A percentile compares a stretch with the other conserved stretches of the same genome.
Evolutionary conservation across 495 filamentous ascomycete genomes (phyloP).

Genomic region (Penicillium goetzii): DNA sequence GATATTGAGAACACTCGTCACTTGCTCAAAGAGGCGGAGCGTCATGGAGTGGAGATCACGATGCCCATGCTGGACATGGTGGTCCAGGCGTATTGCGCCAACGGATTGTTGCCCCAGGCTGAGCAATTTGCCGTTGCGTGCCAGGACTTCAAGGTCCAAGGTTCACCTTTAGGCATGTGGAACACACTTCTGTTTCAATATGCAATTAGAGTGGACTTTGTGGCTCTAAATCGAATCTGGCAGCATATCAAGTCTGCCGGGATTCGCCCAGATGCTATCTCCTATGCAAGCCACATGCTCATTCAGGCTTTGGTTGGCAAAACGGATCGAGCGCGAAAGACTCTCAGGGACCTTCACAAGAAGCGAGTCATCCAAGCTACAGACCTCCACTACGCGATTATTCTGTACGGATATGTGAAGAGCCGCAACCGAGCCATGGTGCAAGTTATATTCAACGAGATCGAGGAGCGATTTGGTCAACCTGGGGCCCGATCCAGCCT

Average conservation of each 20-base stretch:
- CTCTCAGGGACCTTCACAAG: slow-evolving; percentile 64
- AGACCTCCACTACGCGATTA: slow-evolving; percentile 73
- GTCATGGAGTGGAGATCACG: slow-evolving; percentile 43
- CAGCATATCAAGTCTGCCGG: slow-evolving; percentile 60
- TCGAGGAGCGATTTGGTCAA: slow-evolving; percentile 51
- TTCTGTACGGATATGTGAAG: slow-evolving; percentile 67
- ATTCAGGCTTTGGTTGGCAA: slow-evolving; percentile 63
- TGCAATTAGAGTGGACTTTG: slow-evolving; percentile 66
- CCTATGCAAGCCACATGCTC: slow-evolving; percentile 75
- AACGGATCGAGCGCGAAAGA: slow-evolving; percentile 65
- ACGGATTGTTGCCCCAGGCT: slow-evolving; percentile 60
- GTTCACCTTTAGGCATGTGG: slow-evolving; percentile 68
- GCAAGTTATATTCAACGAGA: slow-evolving; percentile 55
- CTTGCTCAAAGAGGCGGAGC: slow-evolving; percentile 60
- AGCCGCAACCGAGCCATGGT: slow-evolving; percentile 54
- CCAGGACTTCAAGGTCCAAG: slow-evolving; percentile 41
- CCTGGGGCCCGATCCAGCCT: slow-evolving; percentile 50
- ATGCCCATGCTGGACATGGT: slow-evolving; percentile 63
- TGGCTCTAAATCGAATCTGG: slow-evolving; percentile 61
- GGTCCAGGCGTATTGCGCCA: slow-evolving; percentile 71
- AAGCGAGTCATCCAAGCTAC: slow-evolving; percentile 60
- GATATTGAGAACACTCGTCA: slow-evolving; percentile 70
- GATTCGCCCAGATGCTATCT: slow-evolving; percentile 66
- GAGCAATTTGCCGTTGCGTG: slow-evolving; percentile 60
- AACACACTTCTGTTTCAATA: slow-evolving; percentile 73